Evolutionary conservation across 2,329 filamentous ascomycete genomes (phyloP), one percentile per base, ranked within the genome.

Genomic region (Zymoseptoria brevis): DNA sequence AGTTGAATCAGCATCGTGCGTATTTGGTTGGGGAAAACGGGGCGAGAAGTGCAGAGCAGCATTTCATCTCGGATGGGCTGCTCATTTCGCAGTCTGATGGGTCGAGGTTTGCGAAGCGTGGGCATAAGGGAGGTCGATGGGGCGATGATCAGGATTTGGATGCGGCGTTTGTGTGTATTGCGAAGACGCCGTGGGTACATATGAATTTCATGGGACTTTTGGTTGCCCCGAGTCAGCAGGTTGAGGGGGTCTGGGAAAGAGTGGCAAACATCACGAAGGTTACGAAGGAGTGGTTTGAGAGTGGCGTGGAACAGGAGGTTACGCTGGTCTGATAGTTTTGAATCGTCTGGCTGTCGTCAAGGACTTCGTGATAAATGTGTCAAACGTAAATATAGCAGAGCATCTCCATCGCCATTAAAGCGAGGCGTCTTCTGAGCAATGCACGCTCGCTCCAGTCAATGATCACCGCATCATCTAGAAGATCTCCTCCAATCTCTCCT

Each of bases 401-500:
- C 26, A 1, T 29, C 24, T 26, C 5, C 26, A 29, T 29, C 5
- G 26, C 8, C 26, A 29, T 29, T 29, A 2, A 29, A 29, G 26
- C 26, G 35, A 6, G n/a, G 5, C 16, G 35, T 45, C 16, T 11
- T 16, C 16, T 7, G 35, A 16, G 35, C 35, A 45, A 13, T 45
- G 13, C 35, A n/a, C 1, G 3, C 35, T n/a, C 35, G 35, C n/a
- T 45, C 11, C 3, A n/a, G 6, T 11, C 35, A 16, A 13, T 29
- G 4, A n/a, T 45, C 13, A n/a, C 13, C 6, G 35, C 35, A 45
- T n/a, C 11, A n/a, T 45, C 26, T 22, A 84, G 71, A 87, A 96
- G 59, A 96, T 87, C 67, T 88, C 86, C 76, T 96, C 90, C 72
- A 91, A 69, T 22, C 84, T 57, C 61, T 71, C 64, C 13, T 69